A percentile compares a stretch with the other conserved stretches of the same genome.
phyloP scores from a whole-genome alignment of 2,329 filamentous ascomycete genomes.

The Arthrobotrys iridis region DNA sequence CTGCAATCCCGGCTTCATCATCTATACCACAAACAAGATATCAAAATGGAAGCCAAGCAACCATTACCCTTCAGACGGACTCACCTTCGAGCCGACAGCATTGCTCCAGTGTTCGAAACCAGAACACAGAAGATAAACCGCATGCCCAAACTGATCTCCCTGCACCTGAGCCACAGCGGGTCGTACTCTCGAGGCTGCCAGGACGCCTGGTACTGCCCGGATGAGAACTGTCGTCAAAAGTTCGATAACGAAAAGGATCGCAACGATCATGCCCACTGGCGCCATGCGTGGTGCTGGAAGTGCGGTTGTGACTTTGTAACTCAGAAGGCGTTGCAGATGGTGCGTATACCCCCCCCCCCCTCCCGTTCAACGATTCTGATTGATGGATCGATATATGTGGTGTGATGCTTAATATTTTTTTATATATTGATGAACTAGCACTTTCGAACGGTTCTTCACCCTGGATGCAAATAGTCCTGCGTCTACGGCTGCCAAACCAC shows the following conservation, averaged over 20 bases:
- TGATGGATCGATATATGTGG: neutral
- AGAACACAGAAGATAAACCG: constrained; percentile 18
- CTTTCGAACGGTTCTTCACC: constrained; percentile 26
- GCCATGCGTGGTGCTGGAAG: constrained; percentile 34
- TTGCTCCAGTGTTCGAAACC: neutral
- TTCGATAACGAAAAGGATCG: constrained; percentile 34
- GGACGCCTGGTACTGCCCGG: constrained; percentile 7
- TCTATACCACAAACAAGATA: too few species aligned
- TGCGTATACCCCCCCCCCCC: neutral
- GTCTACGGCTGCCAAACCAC: constrained; percentile 17
- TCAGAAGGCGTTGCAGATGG: neutral
- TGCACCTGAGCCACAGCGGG: neutral
- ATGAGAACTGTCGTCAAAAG: neutral
- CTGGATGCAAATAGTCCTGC: constrained; percentile 39
- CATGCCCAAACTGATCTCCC: constrained; percentile 20
- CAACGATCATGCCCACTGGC: constrained; percentile 41
- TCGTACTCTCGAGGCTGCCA: neutral
- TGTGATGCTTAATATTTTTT: neutral
- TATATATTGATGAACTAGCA: constrained; percentile 11
- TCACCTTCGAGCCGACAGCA: neutral
- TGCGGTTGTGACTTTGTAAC: neutral
- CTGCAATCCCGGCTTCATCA: too few species aligned
- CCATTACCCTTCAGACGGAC: neutral
- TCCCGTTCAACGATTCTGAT: neutral
- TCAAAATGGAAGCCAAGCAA: neutral